Base-by-base conservation (phyloP, 2,329 filamentous ascomycete species). In the Diaporthe longicolla region DNA sequence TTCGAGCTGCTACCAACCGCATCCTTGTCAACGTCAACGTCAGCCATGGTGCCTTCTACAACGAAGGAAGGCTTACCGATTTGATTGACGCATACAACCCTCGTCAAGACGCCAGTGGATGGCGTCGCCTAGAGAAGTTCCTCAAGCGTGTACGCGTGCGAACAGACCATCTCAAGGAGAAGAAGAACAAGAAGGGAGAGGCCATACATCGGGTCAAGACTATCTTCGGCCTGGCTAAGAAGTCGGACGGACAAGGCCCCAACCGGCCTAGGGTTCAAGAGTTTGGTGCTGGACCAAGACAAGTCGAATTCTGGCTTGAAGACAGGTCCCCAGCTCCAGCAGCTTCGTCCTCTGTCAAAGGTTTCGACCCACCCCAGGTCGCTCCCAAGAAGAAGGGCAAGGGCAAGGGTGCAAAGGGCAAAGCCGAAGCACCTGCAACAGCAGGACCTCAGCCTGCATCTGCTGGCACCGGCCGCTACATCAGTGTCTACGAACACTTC, bases 401-500 rank as follows among this genome's bases (percentile, higher is more conserved):
- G 32, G 71, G 54, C n/a, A 73, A 74, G 52, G 73, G 73, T 9
- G 69, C 50, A 8, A 65, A 52, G 10, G 43, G 71, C 24, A 73
- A 43, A 37, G 40, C 57, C 15, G 66, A 57, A 32, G 40, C 37
- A 29, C 69, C 58, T n/a, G 19, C 59, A 15, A 48, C 17, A 32
- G 57, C 59, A 19, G 59, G 66, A 0, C 71, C 71, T 9, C 71
- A 73, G n/a, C 74, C 58, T 65, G 59, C 61, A 6, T 69, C 32
- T 21, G 32, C 59, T 11, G 71, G 66, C 10, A 26, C 43, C 19
- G 74, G 74, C 19, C 66, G 77, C 17, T 90, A 89, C 74, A 85
- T 90, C 26, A 86, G 83, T 70, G 87, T 93, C 55, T 84, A 82
- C 43, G 81, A 89, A 24, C 87, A 88, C 81, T 89, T 90, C 79